Conservation (phyloP, 2,329 filamentous ascomycete genomes). For the Exophiala calicioides region DNA sequence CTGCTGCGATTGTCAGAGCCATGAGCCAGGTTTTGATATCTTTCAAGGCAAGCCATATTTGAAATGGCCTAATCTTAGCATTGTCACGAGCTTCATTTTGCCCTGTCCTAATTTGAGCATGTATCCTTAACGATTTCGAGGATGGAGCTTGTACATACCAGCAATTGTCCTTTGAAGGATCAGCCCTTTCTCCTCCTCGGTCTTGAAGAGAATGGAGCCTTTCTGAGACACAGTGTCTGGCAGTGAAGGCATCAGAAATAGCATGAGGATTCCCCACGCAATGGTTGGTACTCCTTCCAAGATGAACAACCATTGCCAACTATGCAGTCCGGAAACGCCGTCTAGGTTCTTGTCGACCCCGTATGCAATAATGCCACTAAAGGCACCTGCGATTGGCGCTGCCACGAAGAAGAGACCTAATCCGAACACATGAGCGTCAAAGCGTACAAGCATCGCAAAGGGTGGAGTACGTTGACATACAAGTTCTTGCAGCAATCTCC, state of each 20-base stretch:
- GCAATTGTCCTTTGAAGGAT: neutral
- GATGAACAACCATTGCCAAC: neutral
- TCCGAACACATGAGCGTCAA: neutral
- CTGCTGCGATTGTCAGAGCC: neutral
- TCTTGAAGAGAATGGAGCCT: neutral
- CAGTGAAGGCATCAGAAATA: neutral
- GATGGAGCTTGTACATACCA: neutral
- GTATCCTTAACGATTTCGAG: neutral
- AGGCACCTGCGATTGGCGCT: neutral
- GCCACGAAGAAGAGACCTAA: neutral
- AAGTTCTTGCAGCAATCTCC: neutral
- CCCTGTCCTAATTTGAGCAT: neutral
- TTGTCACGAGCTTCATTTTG: too few relatives aligned
- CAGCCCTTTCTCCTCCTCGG: too few relatives aligned
- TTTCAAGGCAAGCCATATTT: conserved; percentile 2
- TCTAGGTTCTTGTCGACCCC: neutral
- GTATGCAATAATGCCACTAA: neutral
- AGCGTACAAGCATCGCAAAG: neutral
- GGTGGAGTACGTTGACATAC: too few relatives aligned
- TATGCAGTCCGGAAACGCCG: neutral
- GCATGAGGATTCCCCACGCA: neutral
- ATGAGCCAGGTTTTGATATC: neutral
- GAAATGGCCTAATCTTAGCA: neutral
- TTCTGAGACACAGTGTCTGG: neutral
- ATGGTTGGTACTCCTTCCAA: neutral